These are phyloP conservation scores for Ophiocordyceps sinensis DNA, from an alignment of 2,329 filamentous ascomycete genomes.

Conservation along the genomic window DNA sequence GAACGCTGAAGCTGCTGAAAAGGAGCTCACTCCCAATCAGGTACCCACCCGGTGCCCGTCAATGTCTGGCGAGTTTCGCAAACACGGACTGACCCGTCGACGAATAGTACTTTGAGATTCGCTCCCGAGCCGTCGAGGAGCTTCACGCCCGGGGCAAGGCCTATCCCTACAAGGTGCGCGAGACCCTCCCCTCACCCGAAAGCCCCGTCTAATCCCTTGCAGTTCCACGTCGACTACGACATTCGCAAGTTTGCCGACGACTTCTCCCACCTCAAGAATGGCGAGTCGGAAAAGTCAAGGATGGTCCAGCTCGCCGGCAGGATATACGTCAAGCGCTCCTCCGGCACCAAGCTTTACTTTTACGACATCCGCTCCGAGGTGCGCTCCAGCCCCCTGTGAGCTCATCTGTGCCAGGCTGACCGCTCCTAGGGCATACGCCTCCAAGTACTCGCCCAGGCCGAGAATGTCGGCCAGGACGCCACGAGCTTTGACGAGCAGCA, in stretches of 20 bases:
- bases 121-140: conserved; percentile 56
- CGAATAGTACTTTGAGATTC: conserved; percentile 75
- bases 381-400: background rate
- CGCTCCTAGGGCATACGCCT: conserved; percentile 44
- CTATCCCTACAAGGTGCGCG: conserved; percentile 66
- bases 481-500: conserved; percentile 74
- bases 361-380: conserved; percentile 48
- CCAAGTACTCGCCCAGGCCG: conserved; percentile 84
- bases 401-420: background rate
- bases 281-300: conserved; percentile 65
- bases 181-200: background rate
- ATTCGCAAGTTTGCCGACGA: conserved; percentile 66
- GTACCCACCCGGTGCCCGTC: conserved; percentile 6
- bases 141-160: conserved; percentile 26
- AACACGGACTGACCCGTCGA: background rate
- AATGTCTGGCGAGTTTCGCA: background rate
- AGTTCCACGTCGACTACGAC: conserved; percentile 73
- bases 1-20: conserved; percentile 48
- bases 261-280: conserved; percentile 72
- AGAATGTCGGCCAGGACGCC: conserved; percentile 55
- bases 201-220: background rate
- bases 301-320: conserved; percentile 67
- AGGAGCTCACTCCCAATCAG: conserved; percentile 43
- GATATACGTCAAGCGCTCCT: conserved; percentile 75
- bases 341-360: conserved; percentile 77